Evolutionary conservation across 257 asterid genomes (phyloP), one percentile per base, ranked within the genome.

Genomic region (Scutellaria galericulata): DNA sequence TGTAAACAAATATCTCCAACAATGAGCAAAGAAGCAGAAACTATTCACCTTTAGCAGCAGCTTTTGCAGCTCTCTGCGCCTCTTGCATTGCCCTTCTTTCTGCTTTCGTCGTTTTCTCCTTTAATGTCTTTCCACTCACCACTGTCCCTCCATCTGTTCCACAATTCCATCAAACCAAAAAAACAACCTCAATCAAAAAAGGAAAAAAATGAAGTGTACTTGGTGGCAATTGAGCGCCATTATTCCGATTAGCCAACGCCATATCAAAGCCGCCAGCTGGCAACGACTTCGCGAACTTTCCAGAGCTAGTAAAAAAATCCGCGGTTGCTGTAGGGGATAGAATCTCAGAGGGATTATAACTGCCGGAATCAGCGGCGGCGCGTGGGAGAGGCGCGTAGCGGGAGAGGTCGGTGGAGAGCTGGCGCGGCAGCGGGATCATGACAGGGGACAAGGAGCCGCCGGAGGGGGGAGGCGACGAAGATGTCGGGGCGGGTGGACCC

Each of bases 351-450:
- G 95, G 92, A 59, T 90, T 90, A 65, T 88, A 90, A 77, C 95
- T 92, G 6, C 96, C 95, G 10, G 80, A 66, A 52, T 76, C 78
- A 5, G 82, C 66, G 7, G 85, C 18, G 75, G 81, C 9, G 78
- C 52, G 47, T 50, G 80, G 60, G 37, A 31, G 37, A 31, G 82
- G 60, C 78, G 81, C 6, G 61, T 81, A 77, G 56, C 88, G 89
- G 27, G 86, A 52, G 61, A 82, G 75, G 72, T 85, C 89, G n/a
- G 80, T 39, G 48, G 88, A 78, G 39, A 76, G 64, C 60, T 81
- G 88, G 52, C 96, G 94, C 15, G 97, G 89, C 51, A 88, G 98
- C 3, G 97, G 95, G 73, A 92, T 92, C 96, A 90, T 88, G 51
- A 90, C 91, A 4, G 95, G 97, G n/a, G 91, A 86, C n/a, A 88